Percentiles rank a stretch among this genome's conserved stretches.
Conservation (phyloP, 345 rosid species). For the Garcia nutans region DNA sequence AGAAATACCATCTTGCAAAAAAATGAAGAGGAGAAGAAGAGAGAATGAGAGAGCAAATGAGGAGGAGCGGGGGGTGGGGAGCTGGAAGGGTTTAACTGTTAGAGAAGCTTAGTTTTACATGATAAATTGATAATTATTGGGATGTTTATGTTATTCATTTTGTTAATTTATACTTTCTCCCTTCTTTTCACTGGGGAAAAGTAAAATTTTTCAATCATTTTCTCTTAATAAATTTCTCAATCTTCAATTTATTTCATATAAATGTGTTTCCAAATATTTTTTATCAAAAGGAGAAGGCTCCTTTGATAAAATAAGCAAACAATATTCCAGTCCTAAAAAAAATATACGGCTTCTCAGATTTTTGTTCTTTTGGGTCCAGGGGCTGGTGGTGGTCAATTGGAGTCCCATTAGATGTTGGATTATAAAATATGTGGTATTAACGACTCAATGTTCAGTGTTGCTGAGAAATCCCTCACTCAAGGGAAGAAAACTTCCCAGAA, state of each 20-base stretch:
- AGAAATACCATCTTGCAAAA: background rate
- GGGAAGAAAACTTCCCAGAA: background rate
- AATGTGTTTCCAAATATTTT: too few species aligned
- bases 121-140: background rate
- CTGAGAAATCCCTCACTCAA: background rate
- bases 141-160: background rate
- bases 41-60: background rate
- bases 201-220: background rate
- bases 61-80: background rate
- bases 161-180: background rate
- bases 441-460: background rate
- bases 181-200: background rate
- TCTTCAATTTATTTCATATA: too few species aligned
- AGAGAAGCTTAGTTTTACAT: background rate
- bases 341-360: too few species aligned
- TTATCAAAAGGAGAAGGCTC: too few species aligned
- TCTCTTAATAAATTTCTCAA: too few species aligned
- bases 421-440: too few species aligned
- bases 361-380: background rate
- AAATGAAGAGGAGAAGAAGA: background rate
- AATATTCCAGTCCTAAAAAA: too few species aligned
- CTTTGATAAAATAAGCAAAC: too few species aligned
- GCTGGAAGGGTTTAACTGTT: background rate
- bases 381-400: background rate
- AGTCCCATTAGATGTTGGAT: too few species aligned